Conservation (phyloP, 345 rosid genomes). For the Euphorbia tirucalli region DNA sequence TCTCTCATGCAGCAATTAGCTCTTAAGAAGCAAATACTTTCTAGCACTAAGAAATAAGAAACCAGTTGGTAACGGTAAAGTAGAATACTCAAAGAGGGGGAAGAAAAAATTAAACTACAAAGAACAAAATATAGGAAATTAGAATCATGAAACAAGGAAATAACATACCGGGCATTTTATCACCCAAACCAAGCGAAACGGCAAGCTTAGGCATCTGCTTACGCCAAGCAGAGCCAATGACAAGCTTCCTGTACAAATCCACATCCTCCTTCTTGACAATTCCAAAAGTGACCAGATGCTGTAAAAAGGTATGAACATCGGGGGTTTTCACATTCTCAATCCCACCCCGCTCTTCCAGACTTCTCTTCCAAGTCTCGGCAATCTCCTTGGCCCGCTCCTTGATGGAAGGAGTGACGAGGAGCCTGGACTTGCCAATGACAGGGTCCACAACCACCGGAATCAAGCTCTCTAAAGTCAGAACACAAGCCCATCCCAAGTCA, state of each 20-base stretch:
- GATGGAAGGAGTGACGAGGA: slow-evolving; percentile 69
- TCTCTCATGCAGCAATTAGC: background rate
- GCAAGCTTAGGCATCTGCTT: slow-evolving; percentile 99
- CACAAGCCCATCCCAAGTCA: slow-evolving; percentile 98
- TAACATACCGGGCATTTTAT: slow-evolving; percentile 85
- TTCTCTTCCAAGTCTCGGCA: slow-evolving; percentile 89
- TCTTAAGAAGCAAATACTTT: background rate
- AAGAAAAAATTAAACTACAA: no score
- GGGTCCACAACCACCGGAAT: slow-evolving; percentile 89
- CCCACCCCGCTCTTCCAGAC: slow-evolving; percentile 89
- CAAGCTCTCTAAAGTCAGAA: slow-evolving; percentile 77
- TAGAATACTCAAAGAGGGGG: background rate
- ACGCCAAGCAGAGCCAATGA: slow-evolving; percentile 93
- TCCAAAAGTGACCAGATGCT: slow-evolving; percentile 91
- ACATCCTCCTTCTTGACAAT: slow-evolving; percentile 79
- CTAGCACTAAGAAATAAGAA: background rate
- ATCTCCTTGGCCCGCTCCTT: slow-evolving; percentile 72
- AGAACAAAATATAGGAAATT: background rate
- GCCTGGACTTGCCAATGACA: slow-evolving; percentile 72
- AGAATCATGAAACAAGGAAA: background rate
- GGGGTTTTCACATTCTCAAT: slow-evolving; percentile 93
- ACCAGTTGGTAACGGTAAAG: no score
- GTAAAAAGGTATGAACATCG: slow-evolving; percentile 95
- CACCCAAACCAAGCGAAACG: slow-evolving; percentile 84
- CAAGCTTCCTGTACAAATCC: slow-evolving; percentile 80